Percentiles rank a stretch among this genome's conserved stretches.
These are phyloP conservation scores for Spirogloea muscicola DNA, from an alignment of 139 green algal species.

Conservation along the genomic window DNA sequence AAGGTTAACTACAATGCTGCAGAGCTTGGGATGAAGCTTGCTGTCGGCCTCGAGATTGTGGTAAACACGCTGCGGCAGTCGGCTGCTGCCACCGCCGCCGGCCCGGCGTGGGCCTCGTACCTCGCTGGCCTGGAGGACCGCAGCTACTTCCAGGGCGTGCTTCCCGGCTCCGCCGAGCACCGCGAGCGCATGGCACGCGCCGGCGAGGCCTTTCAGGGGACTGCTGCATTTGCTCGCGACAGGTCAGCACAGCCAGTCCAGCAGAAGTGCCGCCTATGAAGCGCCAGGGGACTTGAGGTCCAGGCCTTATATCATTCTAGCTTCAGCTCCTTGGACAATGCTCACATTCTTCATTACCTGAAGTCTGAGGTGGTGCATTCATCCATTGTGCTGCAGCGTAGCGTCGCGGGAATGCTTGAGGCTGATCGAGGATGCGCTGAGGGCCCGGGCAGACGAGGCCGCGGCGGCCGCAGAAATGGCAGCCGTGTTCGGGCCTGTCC, in stretches of 20 bases:
- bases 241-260: neutral
- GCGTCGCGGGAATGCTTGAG: too few relatives aligned
- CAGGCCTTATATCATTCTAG: too few relatives aligned
- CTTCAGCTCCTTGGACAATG: too few relatives aligned
- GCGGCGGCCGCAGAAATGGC: too few relatives aligned
- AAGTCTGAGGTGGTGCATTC: too few relatives aligned
- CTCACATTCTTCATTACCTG: too few relatives aligned
- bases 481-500: neutral
- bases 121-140: slow-evolving; percentile 4
- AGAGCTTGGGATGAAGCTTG: slow-evolving; percentile 40
- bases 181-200: neutral
- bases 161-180: slow-evolving; percentile 24
- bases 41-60: slow-evolving; percentile 33
- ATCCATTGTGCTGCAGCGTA: too few relatives aligned
- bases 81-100: too few relatives aligned
- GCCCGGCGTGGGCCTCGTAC: slow-evolving; percentile 10
- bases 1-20: neutral
- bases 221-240: neutral
- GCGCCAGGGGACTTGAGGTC: too few relatives aligned
- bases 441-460: too few relatives aligned
- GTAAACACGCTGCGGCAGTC: neutral
- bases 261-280: too few relatives aligned
- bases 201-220: slow-evolving; percentile 7
- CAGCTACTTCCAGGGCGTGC: slow-evolving; percentile 28
- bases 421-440: too few relatives aligned